Conservation (phyloP, 169 alveolate genomes). For the Plasmodium coatneyi region DNA sequence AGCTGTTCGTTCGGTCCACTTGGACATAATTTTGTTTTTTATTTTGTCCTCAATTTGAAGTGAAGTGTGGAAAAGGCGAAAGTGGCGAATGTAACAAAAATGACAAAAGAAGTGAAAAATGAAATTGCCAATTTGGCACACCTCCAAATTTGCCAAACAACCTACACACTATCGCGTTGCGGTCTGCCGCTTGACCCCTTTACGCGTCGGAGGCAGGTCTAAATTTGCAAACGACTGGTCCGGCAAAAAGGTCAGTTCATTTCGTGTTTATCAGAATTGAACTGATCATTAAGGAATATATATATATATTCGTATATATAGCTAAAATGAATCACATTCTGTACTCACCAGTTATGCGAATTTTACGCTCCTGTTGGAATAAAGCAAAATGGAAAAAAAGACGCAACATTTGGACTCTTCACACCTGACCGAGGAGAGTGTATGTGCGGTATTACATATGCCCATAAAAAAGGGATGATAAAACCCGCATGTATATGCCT, state of each 20-base stretch:
- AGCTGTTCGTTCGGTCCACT: not conserved
- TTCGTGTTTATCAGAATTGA: not conserved
- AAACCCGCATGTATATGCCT: not conserved
- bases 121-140: not conserved
- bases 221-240: not conserved
- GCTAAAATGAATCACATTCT: not conserved
- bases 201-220: not conserved
- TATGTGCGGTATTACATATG: not conserved
- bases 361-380: not conserved
- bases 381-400: not conserved
- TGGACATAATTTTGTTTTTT: not conserved
- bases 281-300: not conserved
- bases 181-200: not conserved
- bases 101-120: not conserved
- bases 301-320: not conserved
- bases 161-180: not conserved
- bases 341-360: not conserved
- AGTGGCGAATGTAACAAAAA: not conserved
- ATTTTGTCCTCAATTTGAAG: not conserved
- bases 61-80: not conserved
- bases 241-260: conserved; percentile 6
- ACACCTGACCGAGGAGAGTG: not conserved
- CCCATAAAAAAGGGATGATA: not conserved
- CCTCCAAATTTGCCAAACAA: not conserved
- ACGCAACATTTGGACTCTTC: not conserved